Conservation (phyloP, 2,329 filamentous ascomycete genomes). For the Cadophora malorum region DNA sequence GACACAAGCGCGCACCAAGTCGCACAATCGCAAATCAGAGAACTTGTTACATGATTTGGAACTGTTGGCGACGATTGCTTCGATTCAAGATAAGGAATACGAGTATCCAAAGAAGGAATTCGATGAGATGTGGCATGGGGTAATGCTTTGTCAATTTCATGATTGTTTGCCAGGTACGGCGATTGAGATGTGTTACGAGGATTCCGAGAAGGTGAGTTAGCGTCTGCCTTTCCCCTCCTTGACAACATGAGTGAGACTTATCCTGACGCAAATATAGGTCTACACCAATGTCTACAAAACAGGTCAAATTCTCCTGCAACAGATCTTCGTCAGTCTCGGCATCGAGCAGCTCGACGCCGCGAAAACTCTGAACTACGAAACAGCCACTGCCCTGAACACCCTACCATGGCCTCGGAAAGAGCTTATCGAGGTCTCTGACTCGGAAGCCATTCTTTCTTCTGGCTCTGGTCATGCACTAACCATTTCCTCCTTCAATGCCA, state of each 20-base stretch:
- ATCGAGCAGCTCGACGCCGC: conserved; percentile 54
- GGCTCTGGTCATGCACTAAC: conserved; percentile 60
- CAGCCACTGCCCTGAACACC: conserved; percentile 76
- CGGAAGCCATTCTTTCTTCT: conserved; percentile 59
- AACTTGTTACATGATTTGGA: conserved; percentile 87
- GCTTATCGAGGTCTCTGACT: conserved; percentile 67
- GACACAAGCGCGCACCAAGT: conserved; percentile 96
- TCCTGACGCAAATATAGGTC: conserved; percentile 55
- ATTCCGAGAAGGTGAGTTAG: conserved; percentile 75
- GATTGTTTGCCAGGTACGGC: conserved; percentile 94
- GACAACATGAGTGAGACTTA: background rate
- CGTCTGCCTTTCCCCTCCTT: background rate
- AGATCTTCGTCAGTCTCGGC: conserved; percentile 73
- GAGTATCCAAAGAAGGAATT: conserved; percentile 94
- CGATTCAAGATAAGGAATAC: conserved; percentile 70
- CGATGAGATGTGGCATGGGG: conserved; percentile 93
- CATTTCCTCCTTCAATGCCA: conserved; percentile 56
- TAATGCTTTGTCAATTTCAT: conserved; percentile 95
- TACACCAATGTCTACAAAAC: conserved; percentile 84
- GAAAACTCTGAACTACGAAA: conserved; percentile 49
- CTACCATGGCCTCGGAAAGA: conserved; percentile 84
- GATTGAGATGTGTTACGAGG: conserved; percentile 98
- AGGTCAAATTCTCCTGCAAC: conserved; percentile 73
- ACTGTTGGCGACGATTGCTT: conserved; percentile 84
- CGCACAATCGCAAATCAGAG: conserved; percentile 88